Evolutionary conservation across 345 rosid genomes (phyloP).

Genomic region (Hypericum perforatum): DNA sequence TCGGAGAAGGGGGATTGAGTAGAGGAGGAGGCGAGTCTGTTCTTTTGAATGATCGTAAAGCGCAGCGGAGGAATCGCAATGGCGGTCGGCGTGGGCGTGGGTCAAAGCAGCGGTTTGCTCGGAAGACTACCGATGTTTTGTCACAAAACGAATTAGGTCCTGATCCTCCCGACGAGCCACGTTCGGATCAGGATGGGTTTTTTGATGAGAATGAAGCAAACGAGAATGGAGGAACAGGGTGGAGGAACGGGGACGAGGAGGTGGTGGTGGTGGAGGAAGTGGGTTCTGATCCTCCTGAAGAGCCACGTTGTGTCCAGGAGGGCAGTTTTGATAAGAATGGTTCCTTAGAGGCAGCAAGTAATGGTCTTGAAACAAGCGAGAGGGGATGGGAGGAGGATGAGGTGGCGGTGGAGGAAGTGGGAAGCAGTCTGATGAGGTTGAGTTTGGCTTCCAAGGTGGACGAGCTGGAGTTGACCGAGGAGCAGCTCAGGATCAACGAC

Average conservation of each 20-base stretch:
- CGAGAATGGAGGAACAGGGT: too few relatives aligned
- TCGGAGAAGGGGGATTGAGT: too few relatives aligned
- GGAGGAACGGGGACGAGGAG: too few relatives aligned
- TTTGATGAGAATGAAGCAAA: conserved; percentile 15
- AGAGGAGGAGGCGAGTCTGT: too few relatives aligned
- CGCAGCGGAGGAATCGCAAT: too few relatives aligned
- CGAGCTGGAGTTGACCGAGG: conserved; percentile 55
- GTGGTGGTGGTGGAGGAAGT: too few relatives aligned
- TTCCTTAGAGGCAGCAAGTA: conserved; percentile 14
- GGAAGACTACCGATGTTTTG: not conserved
- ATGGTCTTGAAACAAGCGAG: too few relatives aligned
- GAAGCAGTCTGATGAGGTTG: conserved; percentile 33
- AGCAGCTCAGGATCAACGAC: conserved; percentile 49
- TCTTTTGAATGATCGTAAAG: too few relatives aligned
- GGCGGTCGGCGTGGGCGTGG: too few relatives aligned
- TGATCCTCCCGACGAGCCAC: conserved; percentile 1
- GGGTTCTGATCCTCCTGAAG: conserved; percentile 4
- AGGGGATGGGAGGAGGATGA: conserved; percentile 12
- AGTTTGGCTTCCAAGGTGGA: conserved; percentile 17
- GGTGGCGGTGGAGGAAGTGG: conserved; percentile 13
- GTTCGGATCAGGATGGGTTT: not conserved
- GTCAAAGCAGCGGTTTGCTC: too few relatives aligned
- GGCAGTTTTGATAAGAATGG: too few relatives aligned
- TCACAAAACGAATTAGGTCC: conserved; percentile 10
- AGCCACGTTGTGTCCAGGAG: too few relatives aligned